Evolutionary conservation across 768 basidiomycete genomes (phyloP), one percentile per base, ranked within the genome.

Genomic region (Suillus weaverae): DNA sequence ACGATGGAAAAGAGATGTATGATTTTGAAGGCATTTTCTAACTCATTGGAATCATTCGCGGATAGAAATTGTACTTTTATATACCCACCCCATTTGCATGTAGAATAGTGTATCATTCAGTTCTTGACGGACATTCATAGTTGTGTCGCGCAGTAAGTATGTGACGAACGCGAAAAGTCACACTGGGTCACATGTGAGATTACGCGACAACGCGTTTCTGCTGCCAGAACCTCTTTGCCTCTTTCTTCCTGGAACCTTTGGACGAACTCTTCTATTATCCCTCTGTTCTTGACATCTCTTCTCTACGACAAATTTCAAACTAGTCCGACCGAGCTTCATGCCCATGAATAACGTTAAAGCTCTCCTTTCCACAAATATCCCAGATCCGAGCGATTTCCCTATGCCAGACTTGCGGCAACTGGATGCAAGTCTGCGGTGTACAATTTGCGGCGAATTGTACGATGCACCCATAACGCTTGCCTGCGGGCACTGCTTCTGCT

Each of bases 401-500:
- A 73, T 72, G 4, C 81, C 85, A 16, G 85, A 85, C n/a, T 78
- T 95, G 14, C 81, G 84, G 32, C 77, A 78, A 35, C 74, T 94
- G 20, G 93, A 95, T 68, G 73, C 81, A 22, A 82, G 88, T 11
- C 77, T 91, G 65, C 82, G 90, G 18, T 95, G 93, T 69, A 82
- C 83, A 33, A 92, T 95, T 62, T 95, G 93, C 72, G 81, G 87
- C 44, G 90, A 93, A 65, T 80, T 88, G 39, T 91, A 86, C 70
- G 84, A 84, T 60, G 91, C 83, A 0, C 93, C 93, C 5, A 88
- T 94, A 33, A 86, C 85, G 3, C 82, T 94, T 5, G 74, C 74
- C 6, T 94, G 93, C 71, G 92, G 91, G 1, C 93, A 95, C 70
- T 89, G 86, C 56, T 95, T 94, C 72, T 94, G 93, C 77, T 92